These are phyloP conservation scores for Fraxinus dipetala DNA, from an alignment of 305 asterid genomes.

Conservation along the genomic window DNA sequence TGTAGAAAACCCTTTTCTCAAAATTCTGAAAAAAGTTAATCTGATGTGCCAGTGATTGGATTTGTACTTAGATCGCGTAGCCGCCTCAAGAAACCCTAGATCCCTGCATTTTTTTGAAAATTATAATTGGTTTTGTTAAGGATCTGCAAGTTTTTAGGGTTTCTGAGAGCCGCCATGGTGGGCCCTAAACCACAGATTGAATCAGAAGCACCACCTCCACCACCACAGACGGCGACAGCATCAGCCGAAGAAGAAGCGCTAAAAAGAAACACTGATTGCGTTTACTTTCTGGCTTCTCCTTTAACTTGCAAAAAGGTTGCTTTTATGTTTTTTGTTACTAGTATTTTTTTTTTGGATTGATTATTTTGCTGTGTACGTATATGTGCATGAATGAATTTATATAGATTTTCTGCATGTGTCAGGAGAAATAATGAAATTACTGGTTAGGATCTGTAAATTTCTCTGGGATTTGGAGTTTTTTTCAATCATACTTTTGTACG, in stretches of 20 bases:
- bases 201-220: neutral
- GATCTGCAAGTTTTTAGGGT: constrained; percentile 2
- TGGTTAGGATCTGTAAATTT: neutral
- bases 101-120: neutral
- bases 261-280: constrained; percentile 83
- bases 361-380: neutral
- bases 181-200: neutral
- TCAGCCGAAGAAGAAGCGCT: constrained; percentile 75
- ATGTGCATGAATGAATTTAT: neutral
- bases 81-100: neutral
- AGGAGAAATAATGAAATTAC: neutral
- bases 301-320: constrained; percentile 86
- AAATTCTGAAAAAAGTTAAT: neutral
- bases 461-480: neutral
- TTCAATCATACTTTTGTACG: neutral
- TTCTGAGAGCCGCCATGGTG: constrained; percentile 1
- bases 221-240: neutral
- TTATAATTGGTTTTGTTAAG: neutral
- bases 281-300: constrained; percentile 93
- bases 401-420: neutral
- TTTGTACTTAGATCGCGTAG: neutral
- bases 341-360: neutral
- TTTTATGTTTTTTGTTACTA: neutral
- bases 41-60: neutral
- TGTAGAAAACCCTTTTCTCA: neutral